Base-by-base conservation (phyloP, 2,329 filamentous ascomycete genomes). In the Fusarium bactridioides region DNA sequence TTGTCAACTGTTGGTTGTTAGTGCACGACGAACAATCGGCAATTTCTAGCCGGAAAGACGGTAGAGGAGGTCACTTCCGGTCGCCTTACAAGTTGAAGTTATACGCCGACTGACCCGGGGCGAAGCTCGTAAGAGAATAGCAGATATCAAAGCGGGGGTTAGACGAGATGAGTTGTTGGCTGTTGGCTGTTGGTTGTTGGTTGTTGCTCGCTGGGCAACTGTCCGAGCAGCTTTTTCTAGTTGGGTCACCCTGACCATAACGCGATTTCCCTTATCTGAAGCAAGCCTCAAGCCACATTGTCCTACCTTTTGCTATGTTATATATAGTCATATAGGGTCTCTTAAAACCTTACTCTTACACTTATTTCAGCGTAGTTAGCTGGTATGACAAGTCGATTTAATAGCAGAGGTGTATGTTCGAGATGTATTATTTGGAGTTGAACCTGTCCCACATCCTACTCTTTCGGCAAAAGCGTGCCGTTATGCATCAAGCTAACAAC, bases 291-390 rank as follows among this genome's bases (percentile, higher is more conserved):
- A 29, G 45, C 5, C 15, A 47, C 29, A 29, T n/a, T 48, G 27
- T 7, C 27, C 21, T n/a, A 4, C 43, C 8, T 13, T 27, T 45
- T 8, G 12, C 18, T 12, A 5, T 45, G 5, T 13, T 27, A 25
- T 13, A 0, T 7, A 10, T 0, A 27, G 23, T 45, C 13, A 7
- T 27, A 8, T 27, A 25, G 5, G 11, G 4, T 19, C 23, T 19
- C 18, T 25, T 19, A 7, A 19, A 25, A 13, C 11, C 18, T 13
- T 6, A 19, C 1, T 25, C 16, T n/a, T 25, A 13, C 2, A 13
- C 23, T 45, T 12, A 12, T 25, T 25, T 25, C 11, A 1, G 43
- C 8, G 11, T 8, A 25, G 13, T 45, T 9, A 13, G 43, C 23
- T 25, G 8, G 23, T 13, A 13, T 45, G 5, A 13, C 8, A 25